Evolutionary conservation across 345 rosid species (phyloP), one percentile per base, ranked within the genome.

Genomic region (Rhodomyrtus tomentosa): DNA sequence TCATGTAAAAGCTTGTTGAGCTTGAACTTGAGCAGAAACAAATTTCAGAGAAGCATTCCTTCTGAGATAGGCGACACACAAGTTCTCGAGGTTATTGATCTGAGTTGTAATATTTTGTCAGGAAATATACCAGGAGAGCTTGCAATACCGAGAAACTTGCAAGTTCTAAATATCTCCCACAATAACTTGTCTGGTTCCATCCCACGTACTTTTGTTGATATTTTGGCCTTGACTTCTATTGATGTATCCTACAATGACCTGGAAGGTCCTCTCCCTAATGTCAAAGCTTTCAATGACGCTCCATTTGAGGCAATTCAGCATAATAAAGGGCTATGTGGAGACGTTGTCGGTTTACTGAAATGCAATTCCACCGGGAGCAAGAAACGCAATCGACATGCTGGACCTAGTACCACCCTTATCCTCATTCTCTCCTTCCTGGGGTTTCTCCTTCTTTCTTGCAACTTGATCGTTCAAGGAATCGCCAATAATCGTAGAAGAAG

Each of bases 301-400:
- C 18, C 18, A 56, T 56, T 56, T n/a, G 68, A 56, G 68, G 68
- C 18, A n/a, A n/a, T 5, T n/a, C 2, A n/a, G 0, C 8, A n/a
- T 56, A 56, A 56, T 18, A n/a, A 13, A 56, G 68, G 36, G 36
- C 36, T 56, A 0, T 56, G 68, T 56, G 68, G 68, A 5, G n/a
- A 56, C 25, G 8, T n/a, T 0, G 9, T n/a, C 5, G 2, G 9
- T 13, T n/a, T 56, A n/a, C 9, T 4, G 0, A n/a, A n/a, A 1
- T 56, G 36, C 9, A n/a, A 2, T 5, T 56, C 68, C 25, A 0
- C 3, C 0, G 0, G 9, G 36, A 56, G 2, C 36, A n/a, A n/a
- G 36, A n/a, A 56, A 12, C 4, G 0, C 6, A 56, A 56, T 13
- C 3, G 5, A 3, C 16, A 25, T 2, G 32, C 5, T 56, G 32